Percentiles rank a stretch among this genome's conserved stretches.
These are phyloP conservation scores for Keithomyces neogunnii DNA, from an alignment of 2,329 filamentous ascomycete species.

Conservation along the genomic window DNA sequence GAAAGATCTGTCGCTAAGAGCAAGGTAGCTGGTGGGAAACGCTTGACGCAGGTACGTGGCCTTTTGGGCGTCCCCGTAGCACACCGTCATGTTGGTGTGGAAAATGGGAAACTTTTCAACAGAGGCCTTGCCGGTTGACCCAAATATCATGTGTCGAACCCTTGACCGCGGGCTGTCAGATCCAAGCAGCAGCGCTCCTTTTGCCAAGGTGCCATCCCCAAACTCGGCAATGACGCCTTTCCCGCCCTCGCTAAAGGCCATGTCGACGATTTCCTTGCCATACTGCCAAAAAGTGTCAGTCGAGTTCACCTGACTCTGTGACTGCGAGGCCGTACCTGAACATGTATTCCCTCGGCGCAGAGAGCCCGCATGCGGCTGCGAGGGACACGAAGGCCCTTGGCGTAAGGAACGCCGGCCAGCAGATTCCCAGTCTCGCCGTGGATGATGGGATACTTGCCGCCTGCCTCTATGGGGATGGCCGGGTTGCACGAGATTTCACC, in stretches of 20 bases:
- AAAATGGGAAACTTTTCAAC: constrained; percentile 16
- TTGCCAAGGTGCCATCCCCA: not conserved
- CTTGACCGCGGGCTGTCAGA: constrained; percentile 14
- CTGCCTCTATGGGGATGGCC: constrained; percentile 11
- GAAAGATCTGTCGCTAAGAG: constrained; percentile 14
- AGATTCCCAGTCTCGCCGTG: constrained; percentile 13
- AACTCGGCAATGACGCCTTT: not conserved
- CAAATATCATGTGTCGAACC: constrained; percentile 13
- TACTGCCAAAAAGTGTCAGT: constrained; percentile 7
- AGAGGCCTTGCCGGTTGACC: constrained; percentile 9
- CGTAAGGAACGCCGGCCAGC: constrained; percentile 12
- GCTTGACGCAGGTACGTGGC: constrained; percentile 11
- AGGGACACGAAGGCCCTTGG: constrained; percentile 13
- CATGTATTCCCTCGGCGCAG: constrained; percentile 11
- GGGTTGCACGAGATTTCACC: constrained; percentile 14
- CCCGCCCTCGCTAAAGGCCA: not conserved
- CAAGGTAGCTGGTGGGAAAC: constrained; percentile 14
- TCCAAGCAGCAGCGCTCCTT: constrained; percentile 2
- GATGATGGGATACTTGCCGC: constrained; percentile 13
- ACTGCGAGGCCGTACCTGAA: constrained; percentile 6
- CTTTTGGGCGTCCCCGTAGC: constrained; percentile 14
- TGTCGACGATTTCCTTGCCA: not conserved
- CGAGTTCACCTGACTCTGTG: constrained; percentile 10
- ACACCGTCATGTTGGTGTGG: constrained; percentile 16
- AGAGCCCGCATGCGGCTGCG: constrained; percentile 13